phyloP scores from a whole-genome alignment of 2,329 filamentous ascomycete species.

The Fusarium sp. region DNA sequence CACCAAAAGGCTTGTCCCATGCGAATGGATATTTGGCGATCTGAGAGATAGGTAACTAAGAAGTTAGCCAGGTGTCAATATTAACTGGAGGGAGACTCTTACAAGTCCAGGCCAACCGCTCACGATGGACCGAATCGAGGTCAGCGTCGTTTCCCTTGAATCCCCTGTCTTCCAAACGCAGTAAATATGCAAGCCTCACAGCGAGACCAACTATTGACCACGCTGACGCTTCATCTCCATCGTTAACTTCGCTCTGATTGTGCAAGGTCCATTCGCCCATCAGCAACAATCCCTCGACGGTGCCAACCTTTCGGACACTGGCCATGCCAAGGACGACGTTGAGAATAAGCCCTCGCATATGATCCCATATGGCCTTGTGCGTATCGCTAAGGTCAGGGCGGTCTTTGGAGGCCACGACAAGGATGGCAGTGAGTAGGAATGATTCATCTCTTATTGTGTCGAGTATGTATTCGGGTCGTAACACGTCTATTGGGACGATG shows the following conservation, averaged over 20 bases:
- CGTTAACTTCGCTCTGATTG: conserved; percentile 13
- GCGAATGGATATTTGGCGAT: conserved; percentile 1
- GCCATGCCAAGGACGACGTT: neutral
- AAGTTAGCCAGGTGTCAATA: neutral
- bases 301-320: conserved; percentile 8
- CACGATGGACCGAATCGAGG: neutral
- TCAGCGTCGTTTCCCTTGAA: neutral
- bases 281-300: conserved; percentile 16
- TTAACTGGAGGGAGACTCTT: neutral
- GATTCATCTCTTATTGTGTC: conserved; percentile 14
- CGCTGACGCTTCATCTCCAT: conserved; percentile 15
- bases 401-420: conserved; percentile 21
- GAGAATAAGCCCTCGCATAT: neutral
- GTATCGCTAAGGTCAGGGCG: conserved; percentile 3
- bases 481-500: neutral
- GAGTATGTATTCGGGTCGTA: conserved; percentile 11
- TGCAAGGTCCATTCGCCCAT: conserved; percentile 22
- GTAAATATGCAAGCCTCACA: neutral
- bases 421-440: conserved; percentile 17
- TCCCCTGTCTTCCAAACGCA: neutral
- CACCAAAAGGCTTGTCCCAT: conserved; percentile 27
- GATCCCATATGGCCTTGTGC: conserved; percentile 2
- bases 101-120: neutral
- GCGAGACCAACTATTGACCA: conserved; percentile 21
- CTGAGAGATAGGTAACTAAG: neutral